Conservation (phyloP, 345 rosid genomes). For the Crucihimalaya himalaica region DNA sequence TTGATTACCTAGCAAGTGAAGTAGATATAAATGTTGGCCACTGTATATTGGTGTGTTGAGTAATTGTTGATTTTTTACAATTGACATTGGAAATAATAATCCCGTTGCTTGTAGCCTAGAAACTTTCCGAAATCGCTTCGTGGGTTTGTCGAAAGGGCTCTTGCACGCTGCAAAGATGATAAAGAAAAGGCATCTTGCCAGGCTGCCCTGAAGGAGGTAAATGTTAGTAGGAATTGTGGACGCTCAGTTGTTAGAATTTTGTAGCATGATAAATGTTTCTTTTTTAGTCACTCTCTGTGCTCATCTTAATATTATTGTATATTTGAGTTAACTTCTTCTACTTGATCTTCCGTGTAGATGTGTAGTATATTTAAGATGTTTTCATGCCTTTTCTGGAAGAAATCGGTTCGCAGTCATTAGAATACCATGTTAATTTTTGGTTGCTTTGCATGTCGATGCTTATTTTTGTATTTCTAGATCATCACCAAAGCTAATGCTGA, state of each 20-base stretch:
- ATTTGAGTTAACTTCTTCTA: constrained; percentile 17
- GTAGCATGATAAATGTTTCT: constrained; percentile 17
- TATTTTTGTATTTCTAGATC: constrained; percentile 49
- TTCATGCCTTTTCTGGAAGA: constrained; percentile 19
- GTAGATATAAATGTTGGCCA: constrained; percentile 24
- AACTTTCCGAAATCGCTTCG: constrained; percentile 74
- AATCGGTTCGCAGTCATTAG: not conserved
- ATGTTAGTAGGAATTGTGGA: constrained; percentile 15
- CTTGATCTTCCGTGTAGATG: constrained; percentile 1
- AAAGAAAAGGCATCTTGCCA: constrained; percentile 68
- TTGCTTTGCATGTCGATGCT: constrained; percentile 21
- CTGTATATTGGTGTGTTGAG: not conserved
- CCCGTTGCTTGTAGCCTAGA: constrained; percentile 58
- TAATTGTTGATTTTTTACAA: constrained; percentile 1
- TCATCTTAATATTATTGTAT: constrained; percentile 6
- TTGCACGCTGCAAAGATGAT: constrained; percentile 81
- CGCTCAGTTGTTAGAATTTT: constrained; percentile 4
- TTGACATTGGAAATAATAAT: constrained; percentile 16
- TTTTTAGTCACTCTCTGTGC: constrained; percentile 4
- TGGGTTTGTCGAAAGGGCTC: constrained; percentile 87
- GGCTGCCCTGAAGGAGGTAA: constrained; percentile 76
- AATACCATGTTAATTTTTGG: not conserved
- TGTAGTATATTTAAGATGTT: constrained; percentile 18
- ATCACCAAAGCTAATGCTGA: constrained; percentile 71
- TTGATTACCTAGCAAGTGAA: constrained; percentile 24